phyloP scores from a whole-genome alignment of 768 basidiomycete species.

The Boletus pseudopeckii region DNA sequence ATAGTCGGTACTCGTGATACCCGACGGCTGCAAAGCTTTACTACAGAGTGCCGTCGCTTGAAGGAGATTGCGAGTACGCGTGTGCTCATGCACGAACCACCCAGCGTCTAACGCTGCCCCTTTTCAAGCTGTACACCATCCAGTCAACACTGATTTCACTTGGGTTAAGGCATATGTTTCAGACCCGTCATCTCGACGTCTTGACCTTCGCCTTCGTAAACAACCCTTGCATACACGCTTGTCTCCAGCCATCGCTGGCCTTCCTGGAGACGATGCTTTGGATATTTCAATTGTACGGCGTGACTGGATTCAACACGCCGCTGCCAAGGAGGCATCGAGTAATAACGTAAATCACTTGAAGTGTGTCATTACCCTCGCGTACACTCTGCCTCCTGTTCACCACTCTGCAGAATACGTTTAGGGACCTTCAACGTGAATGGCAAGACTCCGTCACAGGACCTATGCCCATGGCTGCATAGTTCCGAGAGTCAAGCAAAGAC shows the following conservation, averaged over 20 bases:
- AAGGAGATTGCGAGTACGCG: conserved; percentile 47
- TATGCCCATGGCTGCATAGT: conserved; percentile 60
- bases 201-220: conserved; percentile 51
- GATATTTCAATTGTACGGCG: conserved; percentile 61
- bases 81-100: neutral
- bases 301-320: conserved; percentile 55
- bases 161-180: conserved; percentile 19
- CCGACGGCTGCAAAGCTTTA: conserved; percentile 42
- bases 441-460: conserved; percentile 66
- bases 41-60: conserved; percentile 56
- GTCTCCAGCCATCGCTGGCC: conserved; percentile 59
- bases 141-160: conserved; percentile 8
- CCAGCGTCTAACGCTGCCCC: neutral
- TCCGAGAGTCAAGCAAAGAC: neutral
- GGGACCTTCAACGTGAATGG: conserved; percentile 89
- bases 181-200: conserved; percentile 3
- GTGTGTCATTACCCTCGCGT: conserved; percentile 8
- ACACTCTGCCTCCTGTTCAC: neutral
- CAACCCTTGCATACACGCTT: conserved; percentile 52
- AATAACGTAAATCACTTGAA: conserved; percentile 23
- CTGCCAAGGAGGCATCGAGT: conserved; percentile 31
- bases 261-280: conserved; percentile 53
- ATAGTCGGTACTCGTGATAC: conserved; percentile 43
- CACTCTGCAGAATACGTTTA: conserved; percentile 49
- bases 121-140: conserved; percentile 13